Evolutionary conservation across 2,329 filamentous ascomycete genomes (phyloP), one percentile per base, ranked within the genome.

Genomic region (Colletotrichum sp.): DNA sequence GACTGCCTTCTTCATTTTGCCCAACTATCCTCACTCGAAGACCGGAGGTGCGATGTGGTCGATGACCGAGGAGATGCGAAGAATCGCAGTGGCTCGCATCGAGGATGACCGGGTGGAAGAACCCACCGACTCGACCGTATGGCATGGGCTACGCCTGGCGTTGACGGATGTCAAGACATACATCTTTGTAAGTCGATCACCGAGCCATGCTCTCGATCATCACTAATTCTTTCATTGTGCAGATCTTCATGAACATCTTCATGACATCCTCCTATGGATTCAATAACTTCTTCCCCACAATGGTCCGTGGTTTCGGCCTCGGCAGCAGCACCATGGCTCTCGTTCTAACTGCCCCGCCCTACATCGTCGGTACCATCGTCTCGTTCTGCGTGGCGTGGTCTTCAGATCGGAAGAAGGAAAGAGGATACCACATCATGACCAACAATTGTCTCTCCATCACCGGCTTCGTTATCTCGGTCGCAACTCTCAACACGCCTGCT

Each of bases 321-420:
- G 68, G 44, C 1, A 79, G 78, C 77, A 78, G 80, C 78, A 88
- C 85, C 6, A 81, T 85, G 72, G 87, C 83, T 16, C 79, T 89
- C 16, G 82, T 89, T 8, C 83, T 89, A 5, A 89, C 88, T 1
- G 84, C 83, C 63, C 88, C 88, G 0, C 88, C 88, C 0, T 90
- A 88, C 77, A 80, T 88, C 4, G 79, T 88, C 18, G 87, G 88
- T 0, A 86, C 84, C 8, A 84, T 84, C n/a, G 84, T 85, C 13
- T 86, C 86, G 3, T 85, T 88, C 44, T 75, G 84, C 5, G 84
- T 85, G 7, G 87, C 85, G 1, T 85, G 85, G 80, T 87, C 83
- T 6, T 88, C 87, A 1, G 87, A 87, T 3, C 80, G 82, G 3
- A 83, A 85, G 76, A 85, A 87, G 36, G 86, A 88, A 69, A 79